phyloP scores from a whole-genome alignment of 495 filamentous ascomycete genomes.

The Penicillium cataractarum region DNA sequence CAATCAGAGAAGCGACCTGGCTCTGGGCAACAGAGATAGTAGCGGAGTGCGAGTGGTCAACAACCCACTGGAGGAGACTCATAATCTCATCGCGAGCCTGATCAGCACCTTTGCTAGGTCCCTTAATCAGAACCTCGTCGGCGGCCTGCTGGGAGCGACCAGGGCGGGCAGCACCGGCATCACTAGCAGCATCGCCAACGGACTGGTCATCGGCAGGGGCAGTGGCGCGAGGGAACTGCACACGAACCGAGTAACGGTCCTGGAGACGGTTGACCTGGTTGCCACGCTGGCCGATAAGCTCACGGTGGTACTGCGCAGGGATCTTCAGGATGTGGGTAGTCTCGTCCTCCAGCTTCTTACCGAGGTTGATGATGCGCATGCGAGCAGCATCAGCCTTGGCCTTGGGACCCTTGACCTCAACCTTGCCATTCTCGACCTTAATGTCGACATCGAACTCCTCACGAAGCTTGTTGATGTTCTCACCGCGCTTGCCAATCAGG shows the following conservation, averaged over 20 bases:
- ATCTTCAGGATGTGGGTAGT: slow-evolving; percentile 84
- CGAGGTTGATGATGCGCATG: slow-evolving; percentile 71
- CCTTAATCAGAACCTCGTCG: slow-evolving; percentile 90
- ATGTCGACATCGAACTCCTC: slow-evolving; percentile 98
- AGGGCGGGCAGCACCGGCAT: slow-evolving; percentile 61
- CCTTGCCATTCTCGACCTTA: slow-evolving; percentile 74
- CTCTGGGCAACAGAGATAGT: slow-evolving; percentile 82
- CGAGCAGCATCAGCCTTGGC: slow-evolving; percentile 83
- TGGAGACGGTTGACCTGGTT: slow-evolving; percentile 71
- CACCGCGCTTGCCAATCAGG: slow-evolving; percentile 88
- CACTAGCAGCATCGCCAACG: slow-evolving; percentile 68
- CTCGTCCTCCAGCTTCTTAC: slow-evolving; percentile 84
- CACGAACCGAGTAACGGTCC: slow-evolving; percentile 85
- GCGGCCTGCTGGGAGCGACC: slow-evolving; percentile 71
- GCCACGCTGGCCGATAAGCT: slow-evolving; percentile 67
- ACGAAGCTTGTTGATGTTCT: slow-evolving; percentile 92
- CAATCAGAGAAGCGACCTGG: slow-evolving; percentile 88
- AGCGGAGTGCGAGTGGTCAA: slow-evolving; percentile 78
- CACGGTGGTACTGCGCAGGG: slow-evolving; percentile 82
- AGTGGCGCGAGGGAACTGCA: slow-evolving; percentile 86
- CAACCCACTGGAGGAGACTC: slow-evolving; percentile 80
- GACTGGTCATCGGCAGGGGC: slow-evolving; percentile 69
- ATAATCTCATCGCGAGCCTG: slow-evolving; percentile 87
- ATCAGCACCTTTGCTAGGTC: slow-evolving; percentile 88
- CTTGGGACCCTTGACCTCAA: slow-evolving; percentile 72